Evolutionary conservation across 768 basidiomycete species (phyloP), one percentile per base, ranked within the genome.

Genomic region (Tephrocybe sp.): DNA sequence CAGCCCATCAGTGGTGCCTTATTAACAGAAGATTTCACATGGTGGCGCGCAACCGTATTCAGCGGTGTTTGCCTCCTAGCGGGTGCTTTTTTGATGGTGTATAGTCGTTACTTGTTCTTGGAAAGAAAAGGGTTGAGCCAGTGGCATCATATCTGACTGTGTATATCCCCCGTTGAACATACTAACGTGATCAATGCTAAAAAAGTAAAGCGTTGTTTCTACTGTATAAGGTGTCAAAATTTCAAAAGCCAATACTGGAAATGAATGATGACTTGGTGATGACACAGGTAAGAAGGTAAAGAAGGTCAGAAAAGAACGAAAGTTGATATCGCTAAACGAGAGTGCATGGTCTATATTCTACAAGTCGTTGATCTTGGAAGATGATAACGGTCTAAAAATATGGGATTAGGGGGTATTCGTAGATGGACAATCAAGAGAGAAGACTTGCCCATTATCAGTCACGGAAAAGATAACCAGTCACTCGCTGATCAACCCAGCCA

Each of bases 41-140:
- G 69, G 59, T 63, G 68, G 60, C 62, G 67, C 36, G 58, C 38
- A 4, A 65, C 66, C 13, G 46, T 55, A 9, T 57, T 59, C 34
- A 47, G 48, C 16, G 61, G 59, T 16, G 49, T 58, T 6, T 57
- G 57, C 42, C 48, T 57, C 10, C 37, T 43, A 6, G 47, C 46
- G 18, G 57, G 57, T 8, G 15, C 53, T 27, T 29, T 55, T n/a
- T 19, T 55, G 2, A 41, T 57, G 38, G 29, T 53, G 4, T 50
- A 36, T 18, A 58, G 51, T 25, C 50, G 57, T 3, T 58, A 52
- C 40, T n/a, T 55, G 1, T 53, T 55, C 22, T 47, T 55, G 37
- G 45, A 31, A 19, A 49, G 25, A 29, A 53, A 47, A 38, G 51
- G 45, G 5, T 45, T 41, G 12, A 34, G 45, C 6, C 51, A 51